Evolutionary conservation across 805 yeast genomes (phyloP), one percentile per base, ranked within the genome.

Genomic region (Barnettozyma botsteinii): DNA sequence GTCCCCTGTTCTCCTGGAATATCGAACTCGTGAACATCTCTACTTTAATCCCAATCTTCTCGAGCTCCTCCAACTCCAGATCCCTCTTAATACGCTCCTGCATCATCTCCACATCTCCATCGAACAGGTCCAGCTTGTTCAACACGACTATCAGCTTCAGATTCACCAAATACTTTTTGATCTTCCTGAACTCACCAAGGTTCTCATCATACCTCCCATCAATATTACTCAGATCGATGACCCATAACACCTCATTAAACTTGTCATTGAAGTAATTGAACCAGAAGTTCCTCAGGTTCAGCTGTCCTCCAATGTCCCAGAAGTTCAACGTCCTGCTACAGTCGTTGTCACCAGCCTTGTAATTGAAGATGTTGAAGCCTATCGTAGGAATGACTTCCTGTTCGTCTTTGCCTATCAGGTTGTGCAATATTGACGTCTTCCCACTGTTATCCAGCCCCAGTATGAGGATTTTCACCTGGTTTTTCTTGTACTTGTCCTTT

Each of bases 301-400:
- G 64, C 59, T 89, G 98, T 2, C 98, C 98, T 5, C 98, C 98
- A 11, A 89, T 79, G 55, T 86, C 96, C 98, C 95, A 83, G 23
- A 82, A 57, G 47, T 80, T 80, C n/a, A 37, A 83, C 55, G 28
- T 46, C 48, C 31, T n/a, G n/a, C n/a, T n/a, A n/a, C n/a, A n/a
- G n/a, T n/a, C n/a, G n/a, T 45, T 37, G 4, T 65, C 70, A 2
- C 59, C 45, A 46, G 66, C 61, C 1, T 58, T 52, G 1, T 84
- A 52, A 1, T 89, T 77, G 35, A 75, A 72, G 47, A 89, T 91
- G 51, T 78, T 81, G 61, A 89, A 91, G 13, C 98, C 98, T 70
- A 89, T 73, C 0, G 98, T 89, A 0, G 98, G 97, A 9, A 85
- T 72, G 6, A 88, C 78, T n/a, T 65, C 65, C 7, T 57, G 51